Base-by-base conservation (phyloP, 2,329 filamentous ascomycete genomes). In the Penicillium verrucosum region DNA sequence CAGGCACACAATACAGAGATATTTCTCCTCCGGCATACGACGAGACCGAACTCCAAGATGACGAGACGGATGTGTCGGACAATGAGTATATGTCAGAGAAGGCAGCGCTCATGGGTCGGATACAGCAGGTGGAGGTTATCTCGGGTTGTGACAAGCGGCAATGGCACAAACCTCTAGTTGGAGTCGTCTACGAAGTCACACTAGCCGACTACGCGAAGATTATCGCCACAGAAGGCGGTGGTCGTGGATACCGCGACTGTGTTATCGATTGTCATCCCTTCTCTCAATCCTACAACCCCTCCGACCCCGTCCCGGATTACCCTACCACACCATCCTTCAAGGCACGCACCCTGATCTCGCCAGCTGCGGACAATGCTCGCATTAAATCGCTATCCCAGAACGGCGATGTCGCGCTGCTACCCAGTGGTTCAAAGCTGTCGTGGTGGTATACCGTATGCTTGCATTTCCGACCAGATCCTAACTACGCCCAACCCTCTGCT, bases 131-230 rank as follows among this genome's bases (percentile, higher is more conserved):
- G 65, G 30, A 66, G 69, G 53, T 7, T 30, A 58, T 32, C 81
- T 82, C 62, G 5, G 16, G 5, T 18, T 37, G 32, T 25, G 77
- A 82, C 65, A 83, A 84, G 66, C 78, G 82, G 51, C 77, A 76
- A 52, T 96, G 91, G 92, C 78, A 85, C 61, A 92, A 92, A 68
- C 90, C 90, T 5, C 82, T 99, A 2, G 84, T 97, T 40, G 94
- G 94, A 25, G 91, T 96, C 16, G 94, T 97, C 4, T 99, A 99
- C 77, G 92, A 97, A 77, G 90, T 97, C 30, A 96, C 92, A 0
- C 78, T 82, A 18, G 74, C 82, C 42, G 94, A 99, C 76, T 99
- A 90, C 71, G 82, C 86, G 7, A 89, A 84, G 58, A 96, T 99
- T 65, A 88, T 97, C 59, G 87, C 87, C 5, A 97, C 92, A 5